Conservation (phyloP, 2,329 filamentous ascomycete species). For the Paraphoma chrysanthemicola region DNA sequence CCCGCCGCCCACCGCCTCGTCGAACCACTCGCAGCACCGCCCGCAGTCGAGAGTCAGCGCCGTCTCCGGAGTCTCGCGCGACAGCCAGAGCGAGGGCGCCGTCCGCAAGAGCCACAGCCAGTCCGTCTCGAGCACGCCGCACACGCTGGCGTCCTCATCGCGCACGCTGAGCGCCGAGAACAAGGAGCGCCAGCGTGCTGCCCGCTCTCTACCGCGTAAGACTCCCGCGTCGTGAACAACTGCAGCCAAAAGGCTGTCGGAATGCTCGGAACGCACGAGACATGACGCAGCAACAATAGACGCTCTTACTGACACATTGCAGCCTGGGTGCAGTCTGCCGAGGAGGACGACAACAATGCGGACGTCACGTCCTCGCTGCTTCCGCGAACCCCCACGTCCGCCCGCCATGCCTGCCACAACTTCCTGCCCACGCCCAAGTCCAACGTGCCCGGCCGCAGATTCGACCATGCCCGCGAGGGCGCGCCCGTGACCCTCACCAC, state of each 20-base stretch:
- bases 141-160: constrained; percentile 45
- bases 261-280: not conserved
- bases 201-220: constrained; percentile 44
- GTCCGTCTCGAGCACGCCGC: constrained; percentile 44
- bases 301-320: constrained; percentile 2
- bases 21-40: constrained; percentile 35
- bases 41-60: constrained; percentile 41
- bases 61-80: constrained; percentile 31
- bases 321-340: constrained; percentile 48
- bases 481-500: constrained; percentile 45
- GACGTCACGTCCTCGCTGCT: constrained; percentile 40
- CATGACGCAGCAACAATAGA: not conserved
- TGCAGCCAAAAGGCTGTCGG: not conserved
- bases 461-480: constrained; percentile 48
- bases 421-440: constrained; percentile 49
- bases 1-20: constrained; percentile 39
- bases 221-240: not conserved
- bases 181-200: constrained; percentile 42
- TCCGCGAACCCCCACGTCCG: constrained; percentile 43
- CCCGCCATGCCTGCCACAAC: constrained; percentile 46
- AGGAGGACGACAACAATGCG: constrained; percentile 43
- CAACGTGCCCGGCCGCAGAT: constrained; percentile 46
- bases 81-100: constrained; percentile 33
- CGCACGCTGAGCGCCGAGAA: constrained; percentile 38
- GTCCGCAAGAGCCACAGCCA: constrained; percentile 41